Percentiles rank a stretch among this genome's conserved stretches.
These are phyloP conservation scores for Alternaria infectoria DNA, from an alignment of 2,329 filamentous ascomycete genomes.

Conservation along the genomic window DNA sequence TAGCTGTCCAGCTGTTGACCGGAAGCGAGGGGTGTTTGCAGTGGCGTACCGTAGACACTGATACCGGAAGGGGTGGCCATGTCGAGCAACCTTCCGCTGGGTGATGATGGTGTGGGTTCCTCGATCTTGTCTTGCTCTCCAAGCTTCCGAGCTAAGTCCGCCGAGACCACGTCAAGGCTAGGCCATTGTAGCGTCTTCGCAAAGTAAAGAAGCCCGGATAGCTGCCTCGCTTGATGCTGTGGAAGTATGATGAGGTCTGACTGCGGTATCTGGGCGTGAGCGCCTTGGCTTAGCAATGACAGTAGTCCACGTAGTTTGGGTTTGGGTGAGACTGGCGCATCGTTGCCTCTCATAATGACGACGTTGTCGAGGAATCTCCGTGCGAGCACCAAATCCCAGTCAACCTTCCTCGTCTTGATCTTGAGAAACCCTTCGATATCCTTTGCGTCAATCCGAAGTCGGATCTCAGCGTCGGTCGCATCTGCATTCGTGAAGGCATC, in stretches of 20 bases:
- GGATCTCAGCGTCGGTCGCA: slow-evolving; percentile 42
- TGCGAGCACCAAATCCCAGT: slow-evolving; percentile 63
- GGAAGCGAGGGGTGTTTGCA: slow-evolving; percentile 44
- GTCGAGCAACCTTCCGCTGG: slow-evolving; percentile 32
- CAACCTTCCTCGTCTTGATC: slow-evolving; percentile 58
- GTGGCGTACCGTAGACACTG: slow-evolving; percentile 48
- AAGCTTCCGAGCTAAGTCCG: slow-evolving; percentile 47
- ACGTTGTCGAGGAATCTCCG: slow-evolving; percentile 61
- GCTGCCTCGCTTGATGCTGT: slow-evolving; percentile 49
- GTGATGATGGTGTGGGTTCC: slow-evolving; percentile 19
- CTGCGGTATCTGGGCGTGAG: slow-evolving; percentile 25
- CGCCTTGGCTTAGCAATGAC: slow-evolving; percentile 32
- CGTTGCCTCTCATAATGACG: slow-evolving; percentile 43
- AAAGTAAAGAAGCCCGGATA: slow-evolving; percentile 59
- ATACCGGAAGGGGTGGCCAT: slow-evolving; percentile 36
- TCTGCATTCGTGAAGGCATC: slow-evolving; percentile 53
- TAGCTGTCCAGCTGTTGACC: slow-evolving; percentile 41
- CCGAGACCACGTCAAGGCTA: slow-evolving; percentile 47
- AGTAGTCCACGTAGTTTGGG: slow-evolving; percentile 38
- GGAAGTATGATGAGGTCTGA: slow-evolving; percentile 43
- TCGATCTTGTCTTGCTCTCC: slow-evolving; percentile 24
- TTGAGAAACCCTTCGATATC: slow-evolving; percentile 56
- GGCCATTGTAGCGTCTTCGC: slow-evolving; percentile 60
- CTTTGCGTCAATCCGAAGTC: slow-evolving; percentile 50
- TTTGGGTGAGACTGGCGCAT: slow-evolving; percentile 19